These are phyloP conservation scores for Trametes pubescens DNA, from an alignment of 1,284 basidiomycete species.

Conservation along the genomic window DNA sequence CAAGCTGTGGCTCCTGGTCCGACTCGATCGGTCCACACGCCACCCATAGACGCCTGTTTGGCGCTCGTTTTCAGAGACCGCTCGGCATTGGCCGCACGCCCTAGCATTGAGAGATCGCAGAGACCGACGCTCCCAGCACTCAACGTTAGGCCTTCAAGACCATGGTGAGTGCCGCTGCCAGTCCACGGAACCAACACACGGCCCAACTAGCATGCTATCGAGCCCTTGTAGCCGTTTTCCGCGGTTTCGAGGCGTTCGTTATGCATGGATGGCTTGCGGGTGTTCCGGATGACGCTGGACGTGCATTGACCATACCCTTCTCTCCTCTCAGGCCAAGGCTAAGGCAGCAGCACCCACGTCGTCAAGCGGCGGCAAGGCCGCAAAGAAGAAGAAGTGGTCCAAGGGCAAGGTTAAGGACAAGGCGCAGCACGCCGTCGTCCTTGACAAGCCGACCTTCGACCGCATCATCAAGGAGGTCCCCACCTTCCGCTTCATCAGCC, in stretches of 20 bases:
- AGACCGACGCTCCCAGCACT: conserved; percentile 34
- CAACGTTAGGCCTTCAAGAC: conserved; percentile 41
- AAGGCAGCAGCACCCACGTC: conserved; percentile 75
- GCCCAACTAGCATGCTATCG: conserved; percentile 13
- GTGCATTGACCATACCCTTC: conserved; percentile 18
- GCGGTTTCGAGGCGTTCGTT: conserved; percentile 18
- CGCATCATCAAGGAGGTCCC: conserved; percentile 99
- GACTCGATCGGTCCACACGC: background rate
- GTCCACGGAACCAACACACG: conserved; percentile 10
- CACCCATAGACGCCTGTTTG: background rate
- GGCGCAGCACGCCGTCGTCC: conserved; percentile 92
- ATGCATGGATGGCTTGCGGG: conserved; percentile 35
- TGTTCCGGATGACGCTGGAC: conserved; percentile 35
- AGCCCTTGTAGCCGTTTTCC: conserved; percentile 11
- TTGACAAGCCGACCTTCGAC: conserved; percentile 93
- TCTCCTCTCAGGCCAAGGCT: conserved; percentile 70
- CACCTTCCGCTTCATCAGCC: conserved; percentile 99
- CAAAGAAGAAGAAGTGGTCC: conserved; percentile 99
- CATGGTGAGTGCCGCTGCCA: conserved; percentile 41
- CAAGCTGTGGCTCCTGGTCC: too few relatives aligned
- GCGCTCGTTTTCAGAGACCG: conserved; percentile 28
- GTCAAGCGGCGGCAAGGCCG: conserved; percentile 79
- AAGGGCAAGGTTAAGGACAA: conserved; percentile 99
- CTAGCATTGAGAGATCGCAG: conserved; percentile 21
- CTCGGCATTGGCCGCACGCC: conserved; percentile 26